phyloP scores from a whole-genome alignment of 305 asterid genomes.

The Fraxinus xanthoxyloides region DNA sequence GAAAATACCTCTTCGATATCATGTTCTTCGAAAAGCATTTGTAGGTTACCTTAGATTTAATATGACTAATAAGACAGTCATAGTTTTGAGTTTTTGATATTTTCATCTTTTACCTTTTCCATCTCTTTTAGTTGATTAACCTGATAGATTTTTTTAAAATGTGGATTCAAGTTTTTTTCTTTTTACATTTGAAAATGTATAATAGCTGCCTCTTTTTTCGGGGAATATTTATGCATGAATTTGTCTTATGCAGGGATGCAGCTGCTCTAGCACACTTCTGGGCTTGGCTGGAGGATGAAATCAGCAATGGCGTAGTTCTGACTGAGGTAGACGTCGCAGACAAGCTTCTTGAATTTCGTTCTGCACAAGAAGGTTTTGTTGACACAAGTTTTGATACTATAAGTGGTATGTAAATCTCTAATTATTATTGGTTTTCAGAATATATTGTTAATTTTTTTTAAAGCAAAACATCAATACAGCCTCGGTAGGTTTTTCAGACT shows the following conservation, averaged over 20 bases:
- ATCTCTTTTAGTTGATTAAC: background rate
- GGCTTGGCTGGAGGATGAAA: constrained; percentile 94
- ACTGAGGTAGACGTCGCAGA: constrained; percentile 86
- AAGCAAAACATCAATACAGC: background rate
- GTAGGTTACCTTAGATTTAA: background rate
- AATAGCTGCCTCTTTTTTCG: background rate
- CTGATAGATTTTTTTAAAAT: background rate
- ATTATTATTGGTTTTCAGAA: constrained; percentile 14
- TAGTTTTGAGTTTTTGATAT: background rate
- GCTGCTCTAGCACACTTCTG: constrained; percentile 95
- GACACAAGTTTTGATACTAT: constrained; percentile 96
- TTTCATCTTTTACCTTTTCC: background rate
- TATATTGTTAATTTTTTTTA: background rate
- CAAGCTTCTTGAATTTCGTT: constrained; percentile 87
- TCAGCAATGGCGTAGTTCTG: constrained; percentile 45
- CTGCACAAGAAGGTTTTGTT: constrained; percentile 80
- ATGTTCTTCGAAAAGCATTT: background rate
- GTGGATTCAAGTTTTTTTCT: background rate
- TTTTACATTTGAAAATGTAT: background rate
- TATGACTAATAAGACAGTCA: background rate
- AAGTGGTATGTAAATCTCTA: constrained; percentile 60
- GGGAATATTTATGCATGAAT: constrained; percentile 17
- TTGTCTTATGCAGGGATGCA: constrained; percentile 69
- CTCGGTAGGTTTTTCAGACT: background rate
- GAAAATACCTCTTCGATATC: background rate